A percentile compares a stretch with the other conserved stretches of the same genome.
Conservation (phyloP, 1,139 yeast genomes). For the Pichia terricola region DNA sequence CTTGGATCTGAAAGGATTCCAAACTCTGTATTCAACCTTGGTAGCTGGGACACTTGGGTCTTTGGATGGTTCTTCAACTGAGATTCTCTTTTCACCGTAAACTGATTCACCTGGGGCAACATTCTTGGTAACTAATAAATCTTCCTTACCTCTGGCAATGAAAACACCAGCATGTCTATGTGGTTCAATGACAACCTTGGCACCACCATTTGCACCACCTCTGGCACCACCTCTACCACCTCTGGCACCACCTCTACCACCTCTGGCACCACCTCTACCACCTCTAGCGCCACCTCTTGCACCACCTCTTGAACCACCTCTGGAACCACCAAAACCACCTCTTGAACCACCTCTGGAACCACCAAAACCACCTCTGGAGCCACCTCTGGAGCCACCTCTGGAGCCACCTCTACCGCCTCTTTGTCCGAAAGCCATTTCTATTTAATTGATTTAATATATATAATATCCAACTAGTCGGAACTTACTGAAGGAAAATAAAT, state of each 20-base stretch:
- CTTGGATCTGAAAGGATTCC: slow-evolving; percentile 99
- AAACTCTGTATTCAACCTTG: slow-evolving; percentile 96
- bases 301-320: slow-evolving; percentile 29
- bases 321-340: slow-evolving; percentile 27
- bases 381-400: slow-evolving; percentile 24
- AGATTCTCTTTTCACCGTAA: slow-evolving; percentile 94
- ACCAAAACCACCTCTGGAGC: slow-evolving; percentile 28
- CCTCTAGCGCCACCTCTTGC: slow-evolving; percentile 64
- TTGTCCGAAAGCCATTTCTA: slow-evolving; percentile 23
- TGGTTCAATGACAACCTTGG: slow-evolving; percentile 94
- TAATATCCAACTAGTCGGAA: neutral
- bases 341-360: slow-evolving; percentile 28
- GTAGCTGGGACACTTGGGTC: slow-evolving; percentile 87
- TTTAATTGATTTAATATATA: neutral
- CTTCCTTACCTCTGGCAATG: slow-evolving; percentile 99
- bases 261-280: slow-evolving; percentile 60
- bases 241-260: slow-evolving; percentile 35
- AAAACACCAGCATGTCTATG: slow-evolving; percentile 97
- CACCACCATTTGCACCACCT: slow-evolving; percentile 47
- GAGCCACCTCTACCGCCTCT: slow-evolving; percentile 27
- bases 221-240: slow-evolving; percentile 55
- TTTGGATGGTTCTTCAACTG: slow-evolving; percentile 83
- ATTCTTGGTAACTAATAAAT: slow-evolving; percentile 92
- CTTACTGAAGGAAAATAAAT: neutral
- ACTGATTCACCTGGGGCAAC: slow-evolving; percentile 97